A percentile compares a stretch with the other conserved stretches of the same genome.
phyloP scores from a whole-genome alignment of 176 grass and related monocot genomes.

The Puccinellia tenuiflora region DNA sequence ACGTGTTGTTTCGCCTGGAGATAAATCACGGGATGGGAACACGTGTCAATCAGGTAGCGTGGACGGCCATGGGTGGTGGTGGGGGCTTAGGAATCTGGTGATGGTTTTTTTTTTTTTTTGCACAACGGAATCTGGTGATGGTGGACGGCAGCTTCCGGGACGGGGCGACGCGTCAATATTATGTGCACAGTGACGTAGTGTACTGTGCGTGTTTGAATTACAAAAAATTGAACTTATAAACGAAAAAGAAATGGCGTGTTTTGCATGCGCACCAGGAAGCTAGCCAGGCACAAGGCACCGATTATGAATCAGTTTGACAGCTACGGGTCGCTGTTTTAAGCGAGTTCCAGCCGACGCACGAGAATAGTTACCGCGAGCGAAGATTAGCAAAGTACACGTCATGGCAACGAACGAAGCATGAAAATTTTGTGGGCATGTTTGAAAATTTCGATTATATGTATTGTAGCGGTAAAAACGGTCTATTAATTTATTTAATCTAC shows the following conservation, averaged over 20 bases:
- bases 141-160: slow-evolving; percentile 10
- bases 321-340: not conserved
- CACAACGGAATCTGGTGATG: not conserved
- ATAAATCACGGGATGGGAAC: not conserved
- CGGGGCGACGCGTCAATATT: not conserved
- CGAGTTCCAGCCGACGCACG: not conserved
- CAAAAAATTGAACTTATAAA: not conserved
- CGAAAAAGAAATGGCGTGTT: not conserved
- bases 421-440: too few relatives aligned
- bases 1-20: not conserved
- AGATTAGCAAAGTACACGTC: not conserved
- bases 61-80: not conserved
- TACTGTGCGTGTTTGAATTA: not conserved
- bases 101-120: too few relatives aligned
- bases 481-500: too few relatives aligned
- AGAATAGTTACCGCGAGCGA: not conserved
- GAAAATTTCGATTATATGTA: too few relatives aligned
- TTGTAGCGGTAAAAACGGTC: too few relatives aligned
- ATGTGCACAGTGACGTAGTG: not conserved
- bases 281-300: not conserved
- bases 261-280: too few relatives aligned
- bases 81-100: not conserved
- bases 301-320: too few relatives aligned
- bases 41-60: not conserved
- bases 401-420: too few relatives aligned